Evolutionary conservation across 306 rosid species (phyloP).

Genomic region (Medicago truncatula): MtrunA17r5.0-ANR NC_053045.1:1015001-1015500

Average conservation of each 20-base stretch:
- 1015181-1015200: constrained; percentile 95
- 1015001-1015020: constrained; percentile 29
- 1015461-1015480: constrained; percentile 5
- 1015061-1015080: constrained; percentile 19
- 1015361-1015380: constrained; percentile 77
- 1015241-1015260: constrained; percentile 20
- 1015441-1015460: not conserved
- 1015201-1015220: constrained; percentile 38
- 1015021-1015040: constrained; percentile 34
- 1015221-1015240: constrained; percentile 32
- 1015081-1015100: constrained; percentile 35
- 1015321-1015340: constrained; percentile 96
- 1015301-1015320: constrained; percentile 93
- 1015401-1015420: constrained; percentile 15
- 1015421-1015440: not conserved
- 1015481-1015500: constrained; percentile 22
- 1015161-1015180: constrained; percentile 85
- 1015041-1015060: constrained; percentile 7
- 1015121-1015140: constrained; percentile 99
- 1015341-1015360: constrained; percentile 88
- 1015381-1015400: constrained; percentile 29
- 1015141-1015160: constrained; percentile 92
- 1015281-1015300: constrained; percentile 81
- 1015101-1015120: constrained; percentile 70
- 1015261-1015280: constrained; percentile 51